Evolutionary conservation across 2,329 filamentous ascomycete species (phyloP), one percentile per base, ranked within the genome.

Genomic region (Colletotrichum chrysophilum): DNA sequence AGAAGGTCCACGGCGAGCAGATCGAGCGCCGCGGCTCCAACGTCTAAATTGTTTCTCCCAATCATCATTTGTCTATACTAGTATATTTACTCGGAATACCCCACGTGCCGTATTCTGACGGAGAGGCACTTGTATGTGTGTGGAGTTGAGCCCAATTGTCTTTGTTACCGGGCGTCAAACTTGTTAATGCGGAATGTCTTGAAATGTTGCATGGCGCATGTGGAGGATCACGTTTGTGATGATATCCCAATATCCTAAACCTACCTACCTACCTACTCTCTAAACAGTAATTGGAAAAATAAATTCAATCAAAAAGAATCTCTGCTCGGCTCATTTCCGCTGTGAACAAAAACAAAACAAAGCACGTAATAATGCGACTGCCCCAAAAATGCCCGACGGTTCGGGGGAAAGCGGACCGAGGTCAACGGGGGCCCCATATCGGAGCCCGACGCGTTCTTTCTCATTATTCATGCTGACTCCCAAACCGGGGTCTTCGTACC

Each of bases 1-100:
- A 86, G 78, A 82, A 83, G 71, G 65, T 61, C 34, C 12, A 75
- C 10, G 77, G 82, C 24, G 74, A 75, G 62, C 80, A 84, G 70
- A 75, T 79, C 56, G 82, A 84, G 79, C 80, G 82, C 28, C 80
- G 80, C 38, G 78, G 78, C 75, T 81, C 82, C 60, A 79, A 80
- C 71, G 82, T 82, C 70, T 85, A 85, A 80, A 64, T 32, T 65
- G 36, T 69, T 64, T 73, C 67, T n/a, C 43, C 43, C 43, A 48
- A 48, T 48, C 43, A 21, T 48, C 43, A 48, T 48, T 60, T 68
- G 34, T 74, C 30, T 73, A 65, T 65, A 71, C 26, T 48, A 43
- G 32, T 65, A 65, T 64, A 75, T 26, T 62, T 16, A 52, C 21
- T 21, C 43, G 74, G 28, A 55, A 65, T 28, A 30, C 48, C 64